phyloP scores from a whole-genome alignment of 768 basidiomycete genomes.

The Lentinula sp. region DNA sequence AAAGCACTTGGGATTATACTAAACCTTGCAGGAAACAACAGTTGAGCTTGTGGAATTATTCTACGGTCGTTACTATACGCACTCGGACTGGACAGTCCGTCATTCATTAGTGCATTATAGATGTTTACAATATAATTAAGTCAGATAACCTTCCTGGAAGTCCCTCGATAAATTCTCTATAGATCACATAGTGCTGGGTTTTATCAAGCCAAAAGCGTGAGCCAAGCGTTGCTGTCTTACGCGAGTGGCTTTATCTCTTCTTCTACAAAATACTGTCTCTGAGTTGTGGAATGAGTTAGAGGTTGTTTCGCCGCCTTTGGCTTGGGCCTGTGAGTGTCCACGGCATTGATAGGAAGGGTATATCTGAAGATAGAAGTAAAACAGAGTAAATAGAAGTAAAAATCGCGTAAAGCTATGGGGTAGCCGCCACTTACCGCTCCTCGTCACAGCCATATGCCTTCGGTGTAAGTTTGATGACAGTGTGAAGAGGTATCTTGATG shows the following conservation, averaged over 20 bases:
- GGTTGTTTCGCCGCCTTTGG: constrained; percentile 34
- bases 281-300: constrained; percentile 24
- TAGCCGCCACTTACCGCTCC: constrained; percentile 53
- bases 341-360: constrained; percentile 84
- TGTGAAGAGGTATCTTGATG: constrained; percentile 95
- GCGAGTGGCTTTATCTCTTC: constrained; percentile 5
- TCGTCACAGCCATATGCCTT: constrained; percentile 99
- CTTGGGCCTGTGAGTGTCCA: constrained; percentile 85
- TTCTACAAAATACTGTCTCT: constrained; percentile 39
- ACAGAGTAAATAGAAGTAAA: neutral
- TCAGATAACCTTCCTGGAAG: neutral
- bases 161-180: neutral
- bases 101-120: neutral
- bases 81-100: too few relatives aligned
- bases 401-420: neutral
- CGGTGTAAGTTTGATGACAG: constrained; percentile 96
- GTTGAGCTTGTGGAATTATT: too few relatives aligned
- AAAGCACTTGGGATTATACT: too few relatives aligned
- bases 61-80: too few relatives aligned
- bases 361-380: constrained; percentile 44
- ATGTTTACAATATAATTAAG: neutral
- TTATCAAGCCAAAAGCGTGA: neutral
- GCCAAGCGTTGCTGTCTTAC: neutral
- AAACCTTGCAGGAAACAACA: too few relatives aligned
- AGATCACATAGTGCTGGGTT: too few relatives aligned